Conservation (phyloP, 495 filamentous ascomycete species). For the Neurospora sublineolata region DNA sequence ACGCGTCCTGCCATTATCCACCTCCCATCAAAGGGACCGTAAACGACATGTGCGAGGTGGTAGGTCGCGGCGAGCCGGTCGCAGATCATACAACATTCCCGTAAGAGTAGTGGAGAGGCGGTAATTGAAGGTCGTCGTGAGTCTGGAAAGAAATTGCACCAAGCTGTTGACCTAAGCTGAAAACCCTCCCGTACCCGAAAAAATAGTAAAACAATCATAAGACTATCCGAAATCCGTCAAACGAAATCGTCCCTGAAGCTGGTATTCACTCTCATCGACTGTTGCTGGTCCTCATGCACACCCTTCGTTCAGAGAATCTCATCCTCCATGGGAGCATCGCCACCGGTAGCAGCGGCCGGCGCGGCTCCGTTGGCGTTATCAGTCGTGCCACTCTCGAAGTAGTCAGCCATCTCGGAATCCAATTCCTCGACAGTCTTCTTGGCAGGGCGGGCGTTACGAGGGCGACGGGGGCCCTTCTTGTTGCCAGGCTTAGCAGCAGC, state of each 20-base stretch:
- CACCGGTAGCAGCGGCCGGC: conserved; percentile 15
- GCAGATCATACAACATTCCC: neutral
- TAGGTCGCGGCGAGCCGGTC: neutral
- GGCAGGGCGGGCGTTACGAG: conserved; percentile 48
- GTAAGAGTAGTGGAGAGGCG: neutral
- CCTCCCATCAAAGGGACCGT: neutral
- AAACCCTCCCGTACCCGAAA: neutral
- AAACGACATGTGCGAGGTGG: neutral
- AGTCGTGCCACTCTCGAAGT: conserved; percentile 44
- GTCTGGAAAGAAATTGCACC: neutral
- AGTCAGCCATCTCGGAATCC: conserved; percentile 89
- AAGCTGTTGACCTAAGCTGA: neutral
- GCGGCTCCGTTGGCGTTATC: conserved; percentile 35
- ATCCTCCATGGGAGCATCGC: conserved; percentile 42
- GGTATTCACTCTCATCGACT: neutral
- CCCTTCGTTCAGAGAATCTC: conserved; percentile 26
- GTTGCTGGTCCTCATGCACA: neutral
- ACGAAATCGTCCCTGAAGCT: neutral
- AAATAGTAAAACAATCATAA: neutral
- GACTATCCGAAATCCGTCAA: neutral
- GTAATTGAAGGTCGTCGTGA: neutral
- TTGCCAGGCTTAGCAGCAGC: conserved; percentile 40
- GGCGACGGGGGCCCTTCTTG: conserved; percentile 33
- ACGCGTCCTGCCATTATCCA: neutral
- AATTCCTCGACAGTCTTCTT: conserved; percentile 92